Evolutionary conservation across 768 basidiomycete genomes (phyloP).

Genomic region (Mycena filopes): DNA sequence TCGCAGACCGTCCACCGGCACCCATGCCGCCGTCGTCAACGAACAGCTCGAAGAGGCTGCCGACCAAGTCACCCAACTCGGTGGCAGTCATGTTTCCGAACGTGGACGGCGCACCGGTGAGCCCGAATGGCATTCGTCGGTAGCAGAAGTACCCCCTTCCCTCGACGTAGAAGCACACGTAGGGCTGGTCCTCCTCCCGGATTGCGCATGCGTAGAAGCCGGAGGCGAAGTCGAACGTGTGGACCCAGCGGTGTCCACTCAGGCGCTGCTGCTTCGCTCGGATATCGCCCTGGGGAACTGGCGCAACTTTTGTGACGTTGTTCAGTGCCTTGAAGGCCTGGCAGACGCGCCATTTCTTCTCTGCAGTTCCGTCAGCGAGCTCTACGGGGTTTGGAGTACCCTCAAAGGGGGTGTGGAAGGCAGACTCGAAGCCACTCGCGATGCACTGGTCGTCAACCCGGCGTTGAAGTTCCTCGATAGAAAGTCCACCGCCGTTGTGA

Average conservation of each 20-base stretch:
- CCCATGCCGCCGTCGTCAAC: too few relatives aligned
- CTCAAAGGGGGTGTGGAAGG: not conserved
- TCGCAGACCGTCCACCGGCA: slow-evolving; percentile 37
- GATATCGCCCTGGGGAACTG: slow-evolving; percentile 51
- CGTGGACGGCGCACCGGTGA: slow-evolving; percentile 50
- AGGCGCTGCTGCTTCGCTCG: slow-evolving; percentile 48
- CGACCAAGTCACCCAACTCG: slow-evolving; percentile 38
- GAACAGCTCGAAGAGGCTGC: slow-evolving; percentile 24
- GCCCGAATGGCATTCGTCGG: slow-evolving; percentile 50
- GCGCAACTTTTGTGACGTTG: slow-evolving; percentile 39
- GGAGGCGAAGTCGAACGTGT: slow-evolving; percentile 48
- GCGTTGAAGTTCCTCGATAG: too few relatives aligned
- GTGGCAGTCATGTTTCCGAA: slow-evolving; percentile 45
- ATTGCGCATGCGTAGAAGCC: slow-evolving; percentile 55
- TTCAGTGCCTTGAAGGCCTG: slow-evolving; percentile 49
- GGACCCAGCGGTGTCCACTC: slow-evolving; percentile 47
- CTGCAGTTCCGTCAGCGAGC: slow-evolving; percentile 47
- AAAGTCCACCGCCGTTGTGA: too few relatives aligned
- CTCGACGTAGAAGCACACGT: slow-evolving; percentile 50
- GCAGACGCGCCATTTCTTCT: too few relatives aligned
- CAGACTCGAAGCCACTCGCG: not conserved
- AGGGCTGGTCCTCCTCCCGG: slow-evolving; percentile 40
- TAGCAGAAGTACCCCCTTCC: slow-evolving; percentile 50
- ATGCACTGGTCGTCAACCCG: slow-evolving; percentile 26
- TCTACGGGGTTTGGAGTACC: slow-evolving; percentile 11